Conservation (phyloP, 352 stramenopile species). For the Thalassiosira hispida region DNA sequence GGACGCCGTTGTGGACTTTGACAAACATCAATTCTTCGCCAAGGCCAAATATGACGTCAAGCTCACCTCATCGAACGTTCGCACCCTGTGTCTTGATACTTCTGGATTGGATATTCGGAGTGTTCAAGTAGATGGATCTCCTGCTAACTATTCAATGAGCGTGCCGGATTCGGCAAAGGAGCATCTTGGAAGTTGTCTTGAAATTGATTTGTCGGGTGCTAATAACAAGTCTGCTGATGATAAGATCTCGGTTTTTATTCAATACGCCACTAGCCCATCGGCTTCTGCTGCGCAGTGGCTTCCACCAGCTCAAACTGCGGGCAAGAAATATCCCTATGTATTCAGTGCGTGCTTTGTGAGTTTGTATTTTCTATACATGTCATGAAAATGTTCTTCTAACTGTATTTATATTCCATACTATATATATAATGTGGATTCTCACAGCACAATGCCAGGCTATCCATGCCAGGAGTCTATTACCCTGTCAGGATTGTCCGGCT, state of each 20-base stretch:
- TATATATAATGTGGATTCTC: too few species aligned
- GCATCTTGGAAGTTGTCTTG: slow-evolving; percentile 84
- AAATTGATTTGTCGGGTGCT: slow-evolving; percentile 64
- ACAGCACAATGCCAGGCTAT: slow-evolving; percentile 90
- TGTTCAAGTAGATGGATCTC: slow-evolving; percentile 73
- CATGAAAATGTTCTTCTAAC: neutral
- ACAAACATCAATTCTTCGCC: slow-evolving; percentile 80
- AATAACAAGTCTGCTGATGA: neutral
- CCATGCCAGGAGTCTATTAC: slow-evolving; percentile 93
- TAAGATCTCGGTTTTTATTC: slow-evolving; percentile 72
- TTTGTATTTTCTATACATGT: slow-evolving; percentile 15
- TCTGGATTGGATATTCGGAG: slow-evolving; percentile 85
- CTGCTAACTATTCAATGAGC: slow-evolving; percentile 64
- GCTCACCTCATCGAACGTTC: slow-evolving; percentile 17
- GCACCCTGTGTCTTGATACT: slow-evolving; percentile 88
- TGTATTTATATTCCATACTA: neutral
- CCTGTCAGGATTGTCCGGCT: slow-evolving; percentile 93
- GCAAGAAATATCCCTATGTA: slow-evolving; percentile 92
- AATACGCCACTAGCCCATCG: slow-evolving; percentile 84
- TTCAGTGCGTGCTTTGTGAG: slow-evolving; percentile 56
- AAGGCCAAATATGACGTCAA: slow-evolving; percentile 89
- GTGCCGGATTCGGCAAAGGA: slow-evolving; percentile 39
- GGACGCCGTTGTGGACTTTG: slow-evolving; percentile 89
- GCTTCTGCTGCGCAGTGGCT: slow-evolving; percentile 90
- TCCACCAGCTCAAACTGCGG: slow-evolving; percentile 91